Evolutionary conservation across 495 filamentous ascomycete genomes (phyloP), one percentile per base, ranked within the genome.

Genomic region (Hypoxylon intermedium): DNA sequence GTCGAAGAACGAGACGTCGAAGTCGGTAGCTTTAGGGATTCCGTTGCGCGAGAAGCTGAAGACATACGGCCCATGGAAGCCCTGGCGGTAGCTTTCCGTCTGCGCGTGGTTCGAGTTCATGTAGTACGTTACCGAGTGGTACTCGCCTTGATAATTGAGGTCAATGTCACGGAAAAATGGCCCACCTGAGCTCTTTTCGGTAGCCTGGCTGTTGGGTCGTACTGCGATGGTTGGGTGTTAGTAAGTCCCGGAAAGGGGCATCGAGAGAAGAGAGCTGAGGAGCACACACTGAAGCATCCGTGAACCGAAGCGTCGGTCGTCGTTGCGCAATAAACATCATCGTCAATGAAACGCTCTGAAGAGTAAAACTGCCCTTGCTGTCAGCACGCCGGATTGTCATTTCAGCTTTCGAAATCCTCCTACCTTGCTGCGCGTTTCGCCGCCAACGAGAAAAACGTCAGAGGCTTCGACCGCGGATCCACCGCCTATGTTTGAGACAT

Each of bases 261-360:
- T 6, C 9, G 16, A 62, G 65, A 7, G 71, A 60, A 3, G 57
- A 16, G 63, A 53, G 4, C 11, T 68, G 7, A 70, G 7, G 51
- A 37, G 47, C 59, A 57, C 34, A 67, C 65, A 30, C 75, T 51
- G 61, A 75, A 79, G 52, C 78, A 81, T 13, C 73, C 78, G 38
- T 71, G 69, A 7, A 78, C 58, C 11, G 59, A 56, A 26, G 59
- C 62, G 9, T 70, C 71, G 2, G 64, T 67, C 11, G 70, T 67
- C 12, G 66, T 71, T 5, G 77, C 74, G 72, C 83, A 85, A 62
- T 85, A 82, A 12, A 77, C 74, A 6, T 77, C 63, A 57, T 85
- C 80, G 52, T 85, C 83, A 60, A 85, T 85, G 60, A 85, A 84
- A 5, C 79, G 77, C 18, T 84, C 67, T 49, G 78, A 81, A 1